phyloP scores from a whole-genome alignment of 768 basidiomycete genomes.

The Pulveroboletus sp. region DNA sequence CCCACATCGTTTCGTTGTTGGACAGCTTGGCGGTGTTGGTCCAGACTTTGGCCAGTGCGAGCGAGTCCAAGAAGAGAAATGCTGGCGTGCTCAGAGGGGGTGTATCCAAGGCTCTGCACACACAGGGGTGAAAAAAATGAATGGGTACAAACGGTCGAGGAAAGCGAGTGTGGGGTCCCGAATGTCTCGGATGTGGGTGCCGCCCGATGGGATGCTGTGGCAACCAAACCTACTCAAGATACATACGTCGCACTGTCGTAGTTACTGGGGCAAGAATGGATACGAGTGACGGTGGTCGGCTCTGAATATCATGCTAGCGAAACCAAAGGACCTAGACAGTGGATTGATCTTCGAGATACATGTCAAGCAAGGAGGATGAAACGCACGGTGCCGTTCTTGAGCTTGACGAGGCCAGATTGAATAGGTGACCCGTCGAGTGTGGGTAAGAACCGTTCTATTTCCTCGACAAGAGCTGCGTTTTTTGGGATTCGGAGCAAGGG shows the following conservation, averaged over 20 bases:
- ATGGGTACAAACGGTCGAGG: not conserved
- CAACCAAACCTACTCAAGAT: not conserved
- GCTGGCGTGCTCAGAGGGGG: not conserved
- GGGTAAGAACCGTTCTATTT: constrained; percentile 10
- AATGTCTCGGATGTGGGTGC: constrained; percentile 9
- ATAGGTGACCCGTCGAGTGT: constrained; percentile 5
- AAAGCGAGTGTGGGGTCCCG: constrained; percentile 15
- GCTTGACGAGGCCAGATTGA: constrained; percentile 13
- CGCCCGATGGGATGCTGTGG: constrained; percentile 4
- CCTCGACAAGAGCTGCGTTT: constrained; percentile 13
- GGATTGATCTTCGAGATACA: not conserved
- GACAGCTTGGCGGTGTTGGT: constrained; percentile 12
- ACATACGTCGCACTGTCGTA: constrained; percentile 8
- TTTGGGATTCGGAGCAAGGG: constrained; percentile 2
- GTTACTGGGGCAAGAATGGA: constrained; percentile 16
- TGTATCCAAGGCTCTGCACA: too few relatives aligned
- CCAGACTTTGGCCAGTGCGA: constrained; percentile 17
- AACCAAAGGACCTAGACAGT: constrained; percentile 5
- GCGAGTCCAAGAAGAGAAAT: not conserved
- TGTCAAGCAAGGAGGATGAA: not conserved
- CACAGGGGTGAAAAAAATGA: not conserved
- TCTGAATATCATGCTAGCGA: constrained; percentile 12
- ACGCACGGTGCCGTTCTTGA: constrained; percentile 14
- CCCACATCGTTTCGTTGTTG: not conserved
- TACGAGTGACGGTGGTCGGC: constrained; percentile 14